A percentile compares a stretch with the other conserved stretches of the same genome.
These are phyloP conservation scores for Trifolium repens DNA, from an alignment of 306 rosid genomes.

Conservation along the genomic window DNA sequence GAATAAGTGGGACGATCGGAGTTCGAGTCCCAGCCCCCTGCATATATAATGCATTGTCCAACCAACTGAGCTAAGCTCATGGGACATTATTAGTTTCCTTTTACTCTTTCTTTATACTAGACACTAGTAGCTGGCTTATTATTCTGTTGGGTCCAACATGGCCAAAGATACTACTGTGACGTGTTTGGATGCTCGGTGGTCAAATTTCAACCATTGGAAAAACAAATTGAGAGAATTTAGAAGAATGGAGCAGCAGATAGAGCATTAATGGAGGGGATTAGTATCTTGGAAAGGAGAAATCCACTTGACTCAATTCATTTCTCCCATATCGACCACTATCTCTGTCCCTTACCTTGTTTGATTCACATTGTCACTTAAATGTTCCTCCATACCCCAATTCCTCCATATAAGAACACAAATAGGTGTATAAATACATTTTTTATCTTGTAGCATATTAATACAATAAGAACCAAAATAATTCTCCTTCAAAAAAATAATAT, in stretches of 20 bases:
- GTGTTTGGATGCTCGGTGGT: not conserved
- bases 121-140: not conserved
- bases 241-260: not conserved
- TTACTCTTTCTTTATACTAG: no score
- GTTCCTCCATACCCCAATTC: no score
- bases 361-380: not conserved
- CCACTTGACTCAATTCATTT: not conserved
- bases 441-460: no score
- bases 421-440: no score
- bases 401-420: no score
- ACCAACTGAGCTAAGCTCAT: no score
- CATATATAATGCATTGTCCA: no score
- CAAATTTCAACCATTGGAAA: not conserved
- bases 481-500: no score
- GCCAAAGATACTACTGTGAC: not conserved
- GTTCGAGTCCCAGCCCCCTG: no score
- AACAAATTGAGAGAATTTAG: not conserved
- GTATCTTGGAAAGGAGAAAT: not conserved
- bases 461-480: no score
- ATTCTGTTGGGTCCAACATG: conserved; percentile 4
- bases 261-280: not conserved
- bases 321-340: not conserved
- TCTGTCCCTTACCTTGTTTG: not conserved
- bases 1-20: no score
- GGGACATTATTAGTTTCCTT: no score